Base-by-base conservation (phyloP, 768 basidiomycete genomes). In the Leccinum disarticulatum region DNA sequence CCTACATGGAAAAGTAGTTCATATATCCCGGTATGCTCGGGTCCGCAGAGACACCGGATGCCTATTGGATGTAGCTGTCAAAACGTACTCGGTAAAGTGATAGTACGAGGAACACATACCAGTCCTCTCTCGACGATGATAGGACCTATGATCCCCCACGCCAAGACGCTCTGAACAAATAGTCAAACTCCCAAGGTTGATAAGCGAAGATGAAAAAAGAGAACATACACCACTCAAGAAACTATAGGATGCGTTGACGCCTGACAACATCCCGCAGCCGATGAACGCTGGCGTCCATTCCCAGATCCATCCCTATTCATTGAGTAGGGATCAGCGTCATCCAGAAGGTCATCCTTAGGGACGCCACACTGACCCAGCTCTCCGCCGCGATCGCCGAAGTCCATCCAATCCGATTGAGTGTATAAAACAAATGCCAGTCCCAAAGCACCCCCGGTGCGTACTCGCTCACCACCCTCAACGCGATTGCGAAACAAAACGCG, bases 71-170 rank as follows among this genome's bases (percentile, higher is more conserved):
- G 22, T 15, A 6, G 52, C 9, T 36, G 22, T 36, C 33, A 53
- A 9, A 17, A 36, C 4, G 15, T 25, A 9, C 6, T 36, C 13
- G 15, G 15, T 8, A 8, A 27, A 11, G 10, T 10, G 52, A 53
- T 17, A 3, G 7, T 15, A 43, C 4, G 13, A 14, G 8, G 14
- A 33, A 15, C 51, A 53, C 52, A 6, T 0, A 53, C 52, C 52
- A 53, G 4, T 53, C 52, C 52, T 27, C 13, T 22, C 6, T 77
- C 77, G 31, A 86, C 77, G 57, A 84, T 69, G 17, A 80, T 68
- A 6, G 85, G 85, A 1, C 81, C 81, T 53, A 87, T 80, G 71
- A 87, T 82, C 46, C 81, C 84, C 84, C 84, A 87, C 1, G 85
- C 83, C 28, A 86, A 77, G 52, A 87, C 66, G 83, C 81, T 83